Evolutionary conservation across 1,139 yeast species (phyloP).

Genomic region (Diutina mesorugosa): DNA sequence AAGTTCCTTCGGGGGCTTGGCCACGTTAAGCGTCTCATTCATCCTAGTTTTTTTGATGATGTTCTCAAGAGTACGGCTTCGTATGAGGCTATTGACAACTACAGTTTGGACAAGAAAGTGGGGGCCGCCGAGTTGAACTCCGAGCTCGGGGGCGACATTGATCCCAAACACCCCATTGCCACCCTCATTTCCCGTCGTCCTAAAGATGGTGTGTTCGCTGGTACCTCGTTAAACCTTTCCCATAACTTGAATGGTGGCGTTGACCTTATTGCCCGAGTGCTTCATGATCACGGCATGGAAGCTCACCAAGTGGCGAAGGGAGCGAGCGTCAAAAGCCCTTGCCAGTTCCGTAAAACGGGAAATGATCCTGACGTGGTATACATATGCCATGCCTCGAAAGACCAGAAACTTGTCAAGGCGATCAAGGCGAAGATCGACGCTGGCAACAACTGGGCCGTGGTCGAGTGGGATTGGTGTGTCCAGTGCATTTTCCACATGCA

Average conservation of each 20-base stretch:
- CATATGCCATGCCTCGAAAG: slow-evolving; percentile 29
- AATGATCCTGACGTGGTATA: slow-evolving; percentile 13
- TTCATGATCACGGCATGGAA: slow-evolving; percentile 49
- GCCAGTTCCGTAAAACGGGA: background rate
- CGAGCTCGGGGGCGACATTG: slow-evolving; percentile 16
- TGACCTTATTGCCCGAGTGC: slow-evolving; percentile 45
- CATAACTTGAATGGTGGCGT: slow-evolving; percentile 58
- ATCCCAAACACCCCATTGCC: background rate
- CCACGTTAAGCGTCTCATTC: slow-evolving; percentile 25
- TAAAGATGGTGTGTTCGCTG: slow-evolving; percentile 13
- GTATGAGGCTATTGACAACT: slow-evolving; percentile 18
- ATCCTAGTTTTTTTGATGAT: slow-evolving; percentile 33
- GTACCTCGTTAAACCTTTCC: slow-evolving; percentile 41
- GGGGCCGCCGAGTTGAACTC: slow-evolving; percentile 15
- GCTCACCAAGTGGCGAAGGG: slow-evolving; percentile 11
- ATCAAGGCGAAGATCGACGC: background rate
- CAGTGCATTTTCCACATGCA: slow-evolving; percentile 40
- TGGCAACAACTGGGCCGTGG: slow-evolving; percentile 18
- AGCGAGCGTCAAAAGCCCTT: background rate
- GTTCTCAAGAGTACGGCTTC: slow-evolving; percentile 16
- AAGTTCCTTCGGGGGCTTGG: slow-evolving; percentile 50
- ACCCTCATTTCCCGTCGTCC: background rate
- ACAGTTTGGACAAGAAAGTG: slow-evolving; percentile 22
- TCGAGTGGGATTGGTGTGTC: slow-evolving; percentile 66
- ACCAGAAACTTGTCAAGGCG: slow-evolving; percentile 26